phyloP scores from a whole-genome alignment of 176 grass and related monocot species.

The Cymbopogon citratus region DNA sequence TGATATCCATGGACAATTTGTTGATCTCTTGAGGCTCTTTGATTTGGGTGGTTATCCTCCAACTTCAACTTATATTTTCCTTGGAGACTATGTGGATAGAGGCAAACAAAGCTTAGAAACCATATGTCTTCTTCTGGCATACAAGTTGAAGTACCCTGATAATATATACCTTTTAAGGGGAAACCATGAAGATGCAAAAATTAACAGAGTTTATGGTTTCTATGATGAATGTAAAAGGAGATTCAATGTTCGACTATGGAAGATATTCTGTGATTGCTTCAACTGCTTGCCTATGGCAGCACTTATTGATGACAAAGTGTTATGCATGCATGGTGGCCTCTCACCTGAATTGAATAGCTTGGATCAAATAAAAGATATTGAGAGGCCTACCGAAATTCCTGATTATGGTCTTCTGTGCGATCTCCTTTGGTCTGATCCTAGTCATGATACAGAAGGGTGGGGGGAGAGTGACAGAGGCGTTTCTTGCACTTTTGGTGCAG shows the following conservation, averaged over 20 bases:
- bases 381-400: slow-evolving; percentile 69
- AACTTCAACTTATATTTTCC: slow-evolving; percentile 70
- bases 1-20: slow-evolving; percentile 77
- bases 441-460: slow-evolving; percentile 53
- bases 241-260: slow-evolving; percentile 78
- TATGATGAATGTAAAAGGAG: slow-evolving; percentile 86
- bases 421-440: slow-evolving; percentile 82
- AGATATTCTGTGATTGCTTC: slow-evolving; percentile 83
- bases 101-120: slow-evolving; percentile 82
- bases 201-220: slow-evolving; percentile 79
- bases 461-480: slow-evolving; percentile 82
- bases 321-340: slow-evolving; percentile 81
- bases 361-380: slow-evolving; percentile 68
- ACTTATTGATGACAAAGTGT: slow-evolving; percentile 59
- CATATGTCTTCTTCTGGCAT: slow-evolving; percentile 69
- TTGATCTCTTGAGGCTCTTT: slow-evolving; percentile 64
- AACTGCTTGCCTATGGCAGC: slow-evolving; percentile 76
- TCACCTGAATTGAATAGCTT: slow-evolving; percentile 65
- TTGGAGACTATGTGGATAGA: slow-evolving; percentile 79
- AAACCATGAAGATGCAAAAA: slow-evolving; percentile 82
- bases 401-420: slow-evolving; percentile 73
- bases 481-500: slow-evolving; percentile 69
- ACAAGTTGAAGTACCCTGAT: slow-evolving; percentile 76
- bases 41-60: slow-evolving; percentile 75
- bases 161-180: slow-evolving; percentile 69